Evolutionary conservation across 2,329 filamentous ascomycete species (phyloP), one percentile per base, ranked within the genome.

Genomic region (Phialophora verrucosa): DNA sequence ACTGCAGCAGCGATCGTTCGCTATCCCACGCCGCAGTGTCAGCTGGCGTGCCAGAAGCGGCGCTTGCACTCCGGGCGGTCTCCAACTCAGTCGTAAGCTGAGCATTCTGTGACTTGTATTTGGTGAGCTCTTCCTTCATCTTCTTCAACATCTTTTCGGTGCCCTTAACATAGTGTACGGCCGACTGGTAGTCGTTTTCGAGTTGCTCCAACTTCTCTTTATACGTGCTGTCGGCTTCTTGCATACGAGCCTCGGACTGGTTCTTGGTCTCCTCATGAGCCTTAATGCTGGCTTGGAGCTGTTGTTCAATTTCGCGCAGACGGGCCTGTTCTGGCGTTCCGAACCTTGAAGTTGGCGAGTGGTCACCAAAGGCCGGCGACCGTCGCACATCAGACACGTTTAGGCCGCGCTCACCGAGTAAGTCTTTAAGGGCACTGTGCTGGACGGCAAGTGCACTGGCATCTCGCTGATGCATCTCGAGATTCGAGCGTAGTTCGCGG

Each of bases 61-160:
- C 77, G 72, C 78, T 84, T 72, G 85, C 87, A 61, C 78, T 77
- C 87, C 89, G 61, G 11, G 88, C 83, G 62, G 86, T 84, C 44
- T 90, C 85, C n/a, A 97, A 82, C 74, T 97, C 92, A 55, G 88
- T 86, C 78, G 95, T 93, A 49, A 99, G 83, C 67, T 91, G 90
- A 20, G 84, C 82, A 74, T 97, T 97, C 68, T 95, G 91, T 12
- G 88, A 81, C 84, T 98, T 98, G 80, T 96, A 95, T 65, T 93
- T 91, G 62, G 90, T 85, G n/a, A 99, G 84, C 80, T 99, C 95
- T 74, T 97, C 93, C 82, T 98, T 98, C 85, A 99, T 94, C 78
- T 96, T 94, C 79, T 95, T 93, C 57, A 99, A 87, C 93, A 99
- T 97, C 85, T 97, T 98, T 80, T 99, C 95, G 1, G 95, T 98